Base-by-base conservation (phyloP, 2,329 filamentous ascomycete genomes). In the Kalaharituber pfeilii region DNA sequence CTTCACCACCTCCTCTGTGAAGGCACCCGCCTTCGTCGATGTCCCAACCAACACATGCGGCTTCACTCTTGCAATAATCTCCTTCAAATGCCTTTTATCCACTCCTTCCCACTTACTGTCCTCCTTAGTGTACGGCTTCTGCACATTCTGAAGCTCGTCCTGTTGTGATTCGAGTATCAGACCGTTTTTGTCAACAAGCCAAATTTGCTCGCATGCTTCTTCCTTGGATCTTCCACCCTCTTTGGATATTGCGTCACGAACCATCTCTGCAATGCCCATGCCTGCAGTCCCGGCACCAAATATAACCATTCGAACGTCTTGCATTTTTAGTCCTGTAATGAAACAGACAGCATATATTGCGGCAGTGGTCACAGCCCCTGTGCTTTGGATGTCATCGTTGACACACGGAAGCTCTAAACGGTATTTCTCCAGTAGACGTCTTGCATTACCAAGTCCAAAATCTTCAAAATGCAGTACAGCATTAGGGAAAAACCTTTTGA, bases 391-490 rank as follows among this genome's bases (percentile, higher is more conserved):
- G 66, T 94, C 86, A 56, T 94, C 87, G 63, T 94, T 94, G 73
- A 94, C 94, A 66, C 86, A 93, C 0, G 86, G 75, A 6, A 89
- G 81, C 50, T 82, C 65, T 0, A 80, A 74, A 1, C 81, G 77
- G 63, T 91, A 94, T 30, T 73, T 76, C 56, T 94, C 84, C 0
- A 94, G 72, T 2, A 94, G 76, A 2, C 84, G 76, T 27, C 83
- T 74, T 0, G 85, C 84, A 63, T 94, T 94, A 1, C 68, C 67
- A 0, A 93, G 69, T 0, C 86, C 86, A 69, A 94, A 93, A 64
- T 94, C 87, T 63, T 94, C 85, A 93, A 94, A 64, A 1, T 94
- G 86, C 20, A 94, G 81, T 62, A 88, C 89, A 0, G 87, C 86
- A 47, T 75, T 79, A 0, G 87, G 87, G 57, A 82, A 94, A 1